Percentiles rank a stretch among this genome's conserved stretches.
Evolutionary conservation across 192 early-diverging fungal species (phyloP).

Genomic region (Linnemannia elongata): DNA sequence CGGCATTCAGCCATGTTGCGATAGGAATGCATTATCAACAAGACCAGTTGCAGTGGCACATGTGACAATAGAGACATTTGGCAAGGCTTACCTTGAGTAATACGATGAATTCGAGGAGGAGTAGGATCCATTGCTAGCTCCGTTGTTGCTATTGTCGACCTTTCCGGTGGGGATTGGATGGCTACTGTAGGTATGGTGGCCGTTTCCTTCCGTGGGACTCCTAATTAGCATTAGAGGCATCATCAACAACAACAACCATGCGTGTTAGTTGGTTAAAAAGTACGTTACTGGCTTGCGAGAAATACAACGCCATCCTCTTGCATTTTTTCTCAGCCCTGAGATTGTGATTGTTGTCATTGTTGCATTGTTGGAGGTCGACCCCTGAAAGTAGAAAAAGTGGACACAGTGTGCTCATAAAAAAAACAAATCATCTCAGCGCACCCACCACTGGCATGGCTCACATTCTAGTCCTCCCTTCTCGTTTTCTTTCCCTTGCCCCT

Average conservation of each 20-base stretch:
- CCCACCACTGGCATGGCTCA: conserved; percentile 8
- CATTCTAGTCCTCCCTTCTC: background rate
- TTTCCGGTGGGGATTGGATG: conserved; percentile 17
- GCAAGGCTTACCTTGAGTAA: conserved; percentile 33
- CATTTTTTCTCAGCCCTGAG: background rate
- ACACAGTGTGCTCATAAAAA: background rate
- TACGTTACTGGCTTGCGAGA: background rate
- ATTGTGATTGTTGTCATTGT: background rate
- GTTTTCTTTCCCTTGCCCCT: conserved; percentile 1
- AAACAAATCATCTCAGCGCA: background rate
- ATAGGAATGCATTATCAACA: conserved; percentile 1
- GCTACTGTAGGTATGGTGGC: conserved; percentile 20
- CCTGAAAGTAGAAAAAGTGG: conserved; percentile 5
- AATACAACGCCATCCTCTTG: background rate
- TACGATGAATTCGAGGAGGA: conserved; percentile 37
- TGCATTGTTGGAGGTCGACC: background rate
- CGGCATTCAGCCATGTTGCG: background rate
- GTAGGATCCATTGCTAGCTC: conserved; percentile 36
- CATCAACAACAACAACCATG: background rate
- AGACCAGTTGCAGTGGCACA: background rate
- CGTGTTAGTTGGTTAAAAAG: background rate
- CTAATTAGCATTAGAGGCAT: background rate
- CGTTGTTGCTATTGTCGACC: conserved; percentile 16
- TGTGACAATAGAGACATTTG: background rate
- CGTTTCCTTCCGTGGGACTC: conserved; percentile 34